Evolutionary conservation across 192 early-diverging fungal species (phyloP).

Genomic region (Rhizophagus clarus): DNA sequence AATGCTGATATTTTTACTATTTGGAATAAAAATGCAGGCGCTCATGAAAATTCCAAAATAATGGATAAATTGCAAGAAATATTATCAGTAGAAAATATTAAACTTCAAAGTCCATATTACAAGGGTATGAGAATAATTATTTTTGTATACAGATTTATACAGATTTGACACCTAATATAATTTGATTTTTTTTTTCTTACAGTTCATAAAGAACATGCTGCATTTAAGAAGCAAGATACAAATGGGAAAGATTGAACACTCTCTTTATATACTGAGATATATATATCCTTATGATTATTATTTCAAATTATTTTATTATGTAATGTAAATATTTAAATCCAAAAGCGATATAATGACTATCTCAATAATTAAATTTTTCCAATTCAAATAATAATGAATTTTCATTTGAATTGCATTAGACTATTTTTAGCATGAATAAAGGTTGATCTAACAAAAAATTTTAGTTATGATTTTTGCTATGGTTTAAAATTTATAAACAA

Average conservation of each 20-base stretch:
- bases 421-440: no score
- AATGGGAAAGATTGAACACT: neutral
- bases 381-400: no score
- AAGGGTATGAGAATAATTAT: conserved; percentile 38
- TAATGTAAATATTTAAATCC: neutral
- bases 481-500: no score
- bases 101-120: conserved; percentile 50
- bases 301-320: neutral
- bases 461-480: no score
- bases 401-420: no score
- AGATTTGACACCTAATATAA: neutral
- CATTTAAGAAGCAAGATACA: conserved; percentile 12
- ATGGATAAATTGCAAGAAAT: conserved; percentile 42
- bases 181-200: neutral
- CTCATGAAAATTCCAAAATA: conserved; percentile 40
- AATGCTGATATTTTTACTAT: conserved; percentile 53
- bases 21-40: conserved; percentile 49
- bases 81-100: conserved; percentile 35
- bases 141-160: neutral
- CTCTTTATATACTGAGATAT: neutral
- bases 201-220: conserved; percentile 29
- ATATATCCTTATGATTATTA: neutral
- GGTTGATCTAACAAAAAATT: no score
- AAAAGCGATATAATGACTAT: neutral
- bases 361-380: no score